phyloP scores from a whole-genome alignment of 352 stramenopile species.

The Pythium sp. region DNA sequence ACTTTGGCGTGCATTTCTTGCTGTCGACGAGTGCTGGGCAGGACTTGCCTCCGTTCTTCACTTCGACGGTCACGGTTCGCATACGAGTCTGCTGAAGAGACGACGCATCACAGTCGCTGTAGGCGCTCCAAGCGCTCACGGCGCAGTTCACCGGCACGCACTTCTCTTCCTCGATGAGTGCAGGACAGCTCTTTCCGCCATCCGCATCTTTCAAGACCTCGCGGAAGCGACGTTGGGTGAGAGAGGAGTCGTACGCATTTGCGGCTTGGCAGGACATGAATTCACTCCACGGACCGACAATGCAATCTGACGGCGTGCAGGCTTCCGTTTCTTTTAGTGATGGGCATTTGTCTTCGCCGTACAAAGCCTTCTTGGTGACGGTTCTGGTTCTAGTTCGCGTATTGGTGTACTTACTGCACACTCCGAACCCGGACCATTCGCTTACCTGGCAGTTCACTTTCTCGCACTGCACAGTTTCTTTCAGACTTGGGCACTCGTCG shows the following conservation, averaged over 20 bases:
- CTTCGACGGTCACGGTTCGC: constrained; percentile 24
- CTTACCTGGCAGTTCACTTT: constrained; percentile 44
- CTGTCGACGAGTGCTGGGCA: constrained; percentile 34
- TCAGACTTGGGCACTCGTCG: constrained; percentile 29
- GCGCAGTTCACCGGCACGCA: constrained; percentile 42
- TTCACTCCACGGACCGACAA: constrained; percentile 48
- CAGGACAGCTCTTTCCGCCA: constrained; percentile 34
- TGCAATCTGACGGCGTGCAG: constrained; percentile 42
- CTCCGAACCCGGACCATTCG: constrained; percentile 37
- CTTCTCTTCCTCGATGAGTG: constrained; percentile 42
- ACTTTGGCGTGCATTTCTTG: constrained; percentile 32
- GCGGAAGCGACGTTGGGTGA: constrained; percentile 34
- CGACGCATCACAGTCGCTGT: constrained; percentile 25
- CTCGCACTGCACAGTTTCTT: constrained; percentile 36
- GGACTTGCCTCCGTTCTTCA: constrained; percentile 31
- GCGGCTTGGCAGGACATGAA: constrained; percentile 38
- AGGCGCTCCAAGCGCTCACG: constrained; percentile 39
- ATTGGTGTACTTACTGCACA: constrained; percentile 37
- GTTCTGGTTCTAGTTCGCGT: constrained; percentile 35
- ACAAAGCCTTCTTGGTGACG: constrained; percentile 28
- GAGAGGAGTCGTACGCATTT: constrained; percentile 8
- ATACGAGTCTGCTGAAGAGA: constrained; percentile 26
- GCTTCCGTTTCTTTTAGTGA: constrained; percentile 27
- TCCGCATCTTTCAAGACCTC: constrained; percentile 36
- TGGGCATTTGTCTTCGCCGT: constrained; percentile 34